These are phyloP conservation scores for Cladosporium sphaerospermum DNA, from an alignment of 2,329 filamentous ascomycete species.

Conservation along the genomic window DNA sequence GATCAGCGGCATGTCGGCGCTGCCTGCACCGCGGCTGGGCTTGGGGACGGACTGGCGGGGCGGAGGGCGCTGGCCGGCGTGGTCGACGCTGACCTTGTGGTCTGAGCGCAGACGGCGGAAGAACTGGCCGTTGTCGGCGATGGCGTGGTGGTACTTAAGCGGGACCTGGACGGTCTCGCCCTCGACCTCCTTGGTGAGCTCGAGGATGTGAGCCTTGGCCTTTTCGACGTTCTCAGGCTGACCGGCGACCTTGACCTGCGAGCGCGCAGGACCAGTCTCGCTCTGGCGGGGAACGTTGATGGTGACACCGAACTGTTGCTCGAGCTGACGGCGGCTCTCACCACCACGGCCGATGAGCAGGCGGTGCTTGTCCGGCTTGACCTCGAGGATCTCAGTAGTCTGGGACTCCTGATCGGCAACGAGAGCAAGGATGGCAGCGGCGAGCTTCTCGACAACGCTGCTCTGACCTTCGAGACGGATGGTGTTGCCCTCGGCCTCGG, in stretches of 20 bases:
- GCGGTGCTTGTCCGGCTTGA: slow-evolving; percentile 84
- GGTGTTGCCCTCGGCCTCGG: slow-evolving; percentile 67
- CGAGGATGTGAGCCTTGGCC: slow-evolving; percentile 77
- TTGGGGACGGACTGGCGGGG: slow-evolving; percentile 52
- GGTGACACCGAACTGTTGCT: slow-evolving; percentile 76
- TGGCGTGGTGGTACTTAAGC: slow-evolving; percentile 70
- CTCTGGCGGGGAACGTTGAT: slow-evolving; percentile 84
- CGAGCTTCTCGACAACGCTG: slow-evolving; percentile 81
- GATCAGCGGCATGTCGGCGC: slow-evolving; percentile 73
- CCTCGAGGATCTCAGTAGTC: slow-evolving; percentile 68
- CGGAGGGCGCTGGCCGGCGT: slow-evolving; percentile 73
- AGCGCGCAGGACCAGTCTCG: slow-evolving; percentile 63
- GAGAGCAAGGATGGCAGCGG: slow-evolving; percentile 72
- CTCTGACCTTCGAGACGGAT: slow-evolving; percentile 85
- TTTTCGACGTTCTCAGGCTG: slow-evolving; percentile 71
- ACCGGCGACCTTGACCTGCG: slow-evolving; percentile 80
- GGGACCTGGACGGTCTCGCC: slow-evolving; percentile 84
- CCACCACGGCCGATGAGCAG: slow-evolving; percentile 87
- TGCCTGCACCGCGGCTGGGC: slow-evolving; percentile 42
- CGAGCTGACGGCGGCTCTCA: slow-evolving; percentile 76
- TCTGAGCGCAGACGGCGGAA: slow-evolving; percentile 87
- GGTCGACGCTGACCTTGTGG: slow-evolving; percentile 83
- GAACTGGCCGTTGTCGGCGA: slow-evolving; percentile 85
- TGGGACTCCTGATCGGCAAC: slow-evolving; percentile 80
- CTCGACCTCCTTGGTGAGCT: slow-evolving; percentile 76